Base-by-base conservation (phyloP, 2,329 filamentous ascomycete genomes). In the Ceratocystis huliohia region DNA sequence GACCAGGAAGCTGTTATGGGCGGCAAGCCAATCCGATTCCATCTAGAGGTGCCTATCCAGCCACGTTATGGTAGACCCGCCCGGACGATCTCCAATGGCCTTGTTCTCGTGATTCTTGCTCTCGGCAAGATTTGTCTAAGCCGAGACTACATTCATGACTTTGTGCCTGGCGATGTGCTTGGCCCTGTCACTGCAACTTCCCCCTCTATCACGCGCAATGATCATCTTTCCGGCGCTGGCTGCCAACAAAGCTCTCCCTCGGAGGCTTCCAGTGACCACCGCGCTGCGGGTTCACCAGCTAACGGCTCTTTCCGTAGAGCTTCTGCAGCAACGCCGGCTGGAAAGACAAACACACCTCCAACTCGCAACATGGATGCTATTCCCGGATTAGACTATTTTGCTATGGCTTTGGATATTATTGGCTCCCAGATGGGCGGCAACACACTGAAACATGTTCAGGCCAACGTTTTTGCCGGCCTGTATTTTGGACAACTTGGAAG, bases 401-500 rank as follows among this genome's bases (percentile, higher is more conserved):
- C 89, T 0, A 86, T 89, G 69, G 93, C 91, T 1, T 88, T 88
- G 0, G 88, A 94, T 69, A 96, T 97, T 46, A 78, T 97, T 17
- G 91, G 91, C 4, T 88, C 88, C 67, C 85, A 94, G 63, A 81
- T 86, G 45, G 92, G 89, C 13, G 88, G 88, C 0, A 88, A 88
- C 53, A 88, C 89, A 56, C 79, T 97, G 67, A 86, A 88, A 70
- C 88, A 94, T 72, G 89, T 95, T 3, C 92, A 96, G 74, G 89
- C 88, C 6, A 86, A 87, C 71, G 84, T 97, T 28, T 81, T 97
- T 61, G 91, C 91, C 17, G 91, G 90, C 2, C 77, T 99, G 4
- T 99, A 96, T 73, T 87, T 92, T 69, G 91, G 91, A 2, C 94
- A 97, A 74, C 78, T 96, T 30, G 92, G 87, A 0, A 84, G 93